phyloP scores from a whole-genome alignment of 257 asterid species.

The Vinca minor region DNA sequence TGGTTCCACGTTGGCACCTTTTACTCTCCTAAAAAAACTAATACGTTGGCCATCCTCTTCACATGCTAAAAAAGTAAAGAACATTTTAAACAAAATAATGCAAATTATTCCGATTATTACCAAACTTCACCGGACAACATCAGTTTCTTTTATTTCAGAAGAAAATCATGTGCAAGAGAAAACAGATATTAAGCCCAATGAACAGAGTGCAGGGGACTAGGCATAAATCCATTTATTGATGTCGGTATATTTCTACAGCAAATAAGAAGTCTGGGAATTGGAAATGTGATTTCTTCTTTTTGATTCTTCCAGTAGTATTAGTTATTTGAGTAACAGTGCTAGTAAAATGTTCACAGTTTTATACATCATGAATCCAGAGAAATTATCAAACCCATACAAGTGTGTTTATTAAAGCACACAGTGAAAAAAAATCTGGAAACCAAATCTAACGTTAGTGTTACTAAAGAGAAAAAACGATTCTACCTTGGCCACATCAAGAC shows the following conservation, averaged over 20 bases:
- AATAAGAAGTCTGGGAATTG: slow-evolving; percentile 1
- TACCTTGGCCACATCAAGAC: slow-evolving; percentile 91
- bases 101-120: neutral
- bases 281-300: neutral
- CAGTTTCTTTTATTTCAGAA: neutral
- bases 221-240: neutral
- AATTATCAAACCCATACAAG: neutral
- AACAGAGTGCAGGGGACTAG: neutral
- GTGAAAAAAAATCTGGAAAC: neutral
- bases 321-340: neutral
- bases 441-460: neutral
- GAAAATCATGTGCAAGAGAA: neutral
- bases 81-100: neutral
- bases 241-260: neutral
- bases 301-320: neutral
- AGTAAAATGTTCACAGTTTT: neutral
- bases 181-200: neutral
- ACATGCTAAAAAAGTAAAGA: neutral
- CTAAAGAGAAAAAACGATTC: slow-evolving; percentile 1
- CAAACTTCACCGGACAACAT: neutral
- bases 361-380: neutral
- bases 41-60: neutral
- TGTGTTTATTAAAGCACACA: neutral
- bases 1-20: neutral
- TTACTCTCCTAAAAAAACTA: neutral